Conservation (phyloP, 78 protist species). For the Capsaspora owczarzaki region DNA sequence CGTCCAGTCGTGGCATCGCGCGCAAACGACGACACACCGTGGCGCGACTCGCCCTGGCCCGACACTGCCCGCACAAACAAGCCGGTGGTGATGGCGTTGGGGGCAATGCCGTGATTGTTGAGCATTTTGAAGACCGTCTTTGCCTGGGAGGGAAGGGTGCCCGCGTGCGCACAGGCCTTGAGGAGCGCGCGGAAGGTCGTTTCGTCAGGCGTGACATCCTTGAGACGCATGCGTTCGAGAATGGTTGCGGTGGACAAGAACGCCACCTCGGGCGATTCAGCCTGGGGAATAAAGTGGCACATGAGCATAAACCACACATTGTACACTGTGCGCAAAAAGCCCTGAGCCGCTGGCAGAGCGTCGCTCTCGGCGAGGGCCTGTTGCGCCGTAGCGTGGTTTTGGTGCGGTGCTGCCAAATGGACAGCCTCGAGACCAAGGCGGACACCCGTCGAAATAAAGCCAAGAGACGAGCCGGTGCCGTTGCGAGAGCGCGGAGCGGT, state of each 20-base stretch:
- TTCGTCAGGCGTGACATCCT: background rate
- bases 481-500: too few relatives aligned
- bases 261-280: background rate
- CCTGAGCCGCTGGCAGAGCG: background rate
- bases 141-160: background rate
- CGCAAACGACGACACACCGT: background rate
- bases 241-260: background rate
- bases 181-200: background rate
- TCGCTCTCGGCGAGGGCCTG: too few relatives aligned
- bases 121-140: conserved; percentile 5
- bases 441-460: too few relatives aligned
- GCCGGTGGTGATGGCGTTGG: conserved; percentile 24
- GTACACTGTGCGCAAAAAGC: background rate
- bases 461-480: too few relatives aligned
- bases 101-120: conserved; percentile 7
- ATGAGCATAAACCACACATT: background rate
- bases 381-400: too few relatives aligned
- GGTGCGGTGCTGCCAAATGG: too few relatives aligned
- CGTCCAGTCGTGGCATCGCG: background rate
- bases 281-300: background rate
- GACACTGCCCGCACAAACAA: conserved; percentile 14
- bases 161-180: background rate
- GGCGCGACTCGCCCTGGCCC: conserved; percentile 5
- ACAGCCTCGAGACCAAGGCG: too few relatives aligned
- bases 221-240: background rate